Conservation (phyloP, 495 filamentous ascomycete species). For the Neurospora sublineolata region DNA sequence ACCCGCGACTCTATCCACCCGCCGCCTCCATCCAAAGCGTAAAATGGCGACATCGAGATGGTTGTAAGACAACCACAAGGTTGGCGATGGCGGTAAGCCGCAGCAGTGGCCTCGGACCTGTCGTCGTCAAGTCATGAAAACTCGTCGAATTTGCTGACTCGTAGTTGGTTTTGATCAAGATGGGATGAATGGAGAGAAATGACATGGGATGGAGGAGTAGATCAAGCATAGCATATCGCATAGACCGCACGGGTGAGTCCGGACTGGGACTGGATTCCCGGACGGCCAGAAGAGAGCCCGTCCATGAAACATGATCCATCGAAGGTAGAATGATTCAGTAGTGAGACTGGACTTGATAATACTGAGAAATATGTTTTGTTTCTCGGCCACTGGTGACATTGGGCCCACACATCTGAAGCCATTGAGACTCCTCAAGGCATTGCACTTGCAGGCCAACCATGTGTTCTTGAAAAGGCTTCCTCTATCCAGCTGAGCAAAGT, state of each 20-base stretch:
- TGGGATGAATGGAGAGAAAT: slow-evolving; percentile 19
- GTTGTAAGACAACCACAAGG: slow-evolving; percentile 17
- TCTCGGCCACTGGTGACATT: neutral
- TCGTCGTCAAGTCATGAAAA: slow-evolving; percentile 39
- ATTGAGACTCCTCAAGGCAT: neutral
- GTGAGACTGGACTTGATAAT: neutral
- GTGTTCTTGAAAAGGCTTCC: neutral
- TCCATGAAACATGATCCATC: slow-evolving; percentile 11
- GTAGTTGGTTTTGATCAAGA: slow-evolving; percentile 17
- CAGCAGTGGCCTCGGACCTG: slow-evolving; percentile 25
- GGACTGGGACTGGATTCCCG: slow-evolving; percentile 10
- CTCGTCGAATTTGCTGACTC: slow-evolving; percentile 21
- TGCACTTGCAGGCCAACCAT: neutral
- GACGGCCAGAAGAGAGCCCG: slow-evolving; percentile 13
- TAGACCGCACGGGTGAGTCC: slow-evolving; percentile 6
- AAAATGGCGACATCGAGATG: slow-evolving; percentile 25
- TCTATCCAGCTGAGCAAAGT: neutral
- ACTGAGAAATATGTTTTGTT: neutral
- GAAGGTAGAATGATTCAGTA: neutral
- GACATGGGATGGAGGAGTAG: slow-evolving; percentile 15
- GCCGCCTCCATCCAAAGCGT: slow-evolving; percentile 20
- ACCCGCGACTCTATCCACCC: slow-evolving; percentile 32
- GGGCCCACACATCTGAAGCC: neutral
- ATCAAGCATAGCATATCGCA: neutral
- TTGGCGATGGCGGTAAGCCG: slow-evolving; percentile 37